Evolutionary conservation across 2,329 filamentous ascomycete genomes (phyloP).

Genomic region (Microdochium bolleyi): DNA sequence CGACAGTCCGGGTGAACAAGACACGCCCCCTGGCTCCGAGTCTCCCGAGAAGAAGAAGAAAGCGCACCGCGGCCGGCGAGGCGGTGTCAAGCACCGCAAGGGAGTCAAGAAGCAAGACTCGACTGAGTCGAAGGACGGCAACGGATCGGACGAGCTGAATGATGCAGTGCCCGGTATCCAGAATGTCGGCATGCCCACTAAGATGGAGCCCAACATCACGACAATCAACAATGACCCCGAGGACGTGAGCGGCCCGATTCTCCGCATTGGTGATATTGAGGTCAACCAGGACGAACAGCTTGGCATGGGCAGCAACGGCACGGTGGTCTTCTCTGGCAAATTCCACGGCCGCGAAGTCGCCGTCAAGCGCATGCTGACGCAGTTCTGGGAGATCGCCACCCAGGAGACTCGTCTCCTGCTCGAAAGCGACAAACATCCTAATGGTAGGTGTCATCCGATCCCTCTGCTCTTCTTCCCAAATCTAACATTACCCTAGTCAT

Average conservation of each 20-base stretch:
- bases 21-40: constrained; percentile 11
- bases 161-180: constrained; percentile 56
- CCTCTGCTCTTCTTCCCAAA: neutral
- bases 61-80: constrained; percentile 62
- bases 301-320: constrained; percentile 89
- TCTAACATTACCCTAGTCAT: constrained; percentile 54
- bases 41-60: constrained; percentile 52
- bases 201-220: constrained; percentile 54
- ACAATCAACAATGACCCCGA: constrained; percentile 50
- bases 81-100: constrained; percentile 60
- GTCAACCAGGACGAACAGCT: constrained; percentile 57
- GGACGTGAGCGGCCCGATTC: constrained; percentile 49
- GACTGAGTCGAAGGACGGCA: constrained; percentile 41
- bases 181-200: constrained; percentile 43
- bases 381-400: constrained; percentile 91
- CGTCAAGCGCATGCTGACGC: constrained; percentile 92
- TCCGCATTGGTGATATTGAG: constrained; percentile 56
- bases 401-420: constrained; percentile 86
- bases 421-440: constrained; percentile 91
- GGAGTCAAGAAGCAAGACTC: constrained; percentile 45
- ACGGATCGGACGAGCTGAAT: constrained; percentile 20
- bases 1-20: constrained; percentile 13
- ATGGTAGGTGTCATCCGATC: constrained; percentile 41
- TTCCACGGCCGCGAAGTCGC: constrained; percentile 91
- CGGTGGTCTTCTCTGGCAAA: constrained; percentile 87